Evolutionary conservation across 2,329 filamentous ascomycete genomes (phyloP).

Genomic region (Verticillium dahliae): DNA sequence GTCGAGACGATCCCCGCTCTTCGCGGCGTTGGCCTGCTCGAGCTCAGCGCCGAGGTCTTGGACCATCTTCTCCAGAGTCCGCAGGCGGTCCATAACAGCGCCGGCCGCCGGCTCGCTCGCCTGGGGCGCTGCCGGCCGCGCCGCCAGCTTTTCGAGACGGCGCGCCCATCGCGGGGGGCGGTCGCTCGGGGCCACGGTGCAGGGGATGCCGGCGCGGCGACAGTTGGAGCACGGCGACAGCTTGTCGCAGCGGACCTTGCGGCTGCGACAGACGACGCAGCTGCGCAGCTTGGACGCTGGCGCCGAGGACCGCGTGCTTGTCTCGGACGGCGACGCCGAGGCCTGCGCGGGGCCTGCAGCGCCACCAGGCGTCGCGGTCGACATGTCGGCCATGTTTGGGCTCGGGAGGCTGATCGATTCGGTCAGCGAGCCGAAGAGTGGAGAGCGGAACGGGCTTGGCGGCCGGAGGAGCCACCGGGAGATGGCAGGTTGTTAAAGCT

Average conservation of each 20-base stretch:
- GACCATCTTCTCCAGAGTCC: conserved; percentile 42
- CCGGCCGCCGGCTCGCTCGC: conserved; percentile 8
- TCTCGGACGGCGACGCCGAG: conserved; percentile 15
- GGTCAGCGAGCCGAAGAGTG: no score
- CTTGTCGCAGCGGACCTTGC: conserved; percentile 54
- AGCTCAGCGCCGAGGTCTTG: conserved; percentile 41
- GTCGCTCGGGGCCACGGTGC: conserved; percentile 41
- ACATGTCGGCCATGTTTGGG: background rate
- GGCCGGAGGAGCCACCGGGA: background rate
- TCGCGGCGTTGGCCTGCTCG: conserved; percentile 24
- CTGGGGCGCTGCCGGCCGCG: conserved; percentile 15
- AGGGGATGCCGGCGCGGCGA: conserved; percentile 43
- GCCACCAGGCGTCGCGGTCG: background rate
- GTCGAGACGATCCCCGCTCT: background rate
- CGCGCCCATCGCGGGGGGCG: conserved; percentile 48
- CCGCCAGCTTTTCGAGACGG: conserved; percentile 35
- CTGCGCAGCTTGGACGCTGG: conserved; percentile 30
- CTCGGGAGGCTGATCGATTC: background rate
- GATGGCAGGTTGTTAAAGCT: background rate
- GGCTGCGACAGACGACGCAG: conserved; percentile 43
- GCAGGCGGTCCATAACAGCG: conserved; percentile 41
- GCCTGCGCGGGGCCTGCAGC: background rate
- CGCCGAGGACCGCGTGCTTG: conserved; percentile 10
- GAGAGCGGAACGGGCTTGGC: no score
- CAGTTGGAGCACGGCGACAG: conserved; percentile 50